A percentile compares a stretch with the other conserved stretches of the same genome.
Conservation (phyloP, 2,329 filamentous ascomycete species). For the Apiospora saccharicola region DNA sequence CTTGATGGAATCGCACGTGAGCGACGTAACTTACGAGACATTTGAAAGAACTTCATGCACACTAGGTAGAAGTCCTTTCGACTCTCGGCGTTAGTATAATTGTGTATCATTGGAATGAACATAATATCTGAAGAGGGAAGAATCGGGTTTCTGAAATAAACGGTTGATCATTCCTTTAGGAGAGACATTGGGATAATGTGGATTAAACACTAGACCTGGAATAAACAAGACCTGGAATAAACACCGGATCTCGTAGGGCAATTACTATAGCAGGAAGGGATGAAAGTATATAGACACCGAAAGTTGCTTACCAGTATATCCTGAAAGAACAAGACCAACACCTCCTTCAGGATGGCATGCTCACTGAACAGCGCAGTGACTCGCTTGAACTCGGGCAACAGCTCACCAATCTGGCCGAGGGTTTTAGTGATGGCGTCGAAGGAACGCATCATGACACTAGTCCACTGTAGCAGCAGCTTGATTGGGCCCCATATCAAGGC, state of each 20-base stretch:
- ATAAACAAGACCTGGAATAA: too few species aligned
- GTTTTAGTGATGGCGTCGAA: constrained; percentile 38
- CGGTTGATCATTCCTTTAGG: too few species aligned
- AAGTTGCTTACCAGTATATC: constrained; percentile 40
- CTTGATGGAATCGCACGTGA: background rate
- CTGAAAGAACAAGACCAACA: constrained; percentile 43
- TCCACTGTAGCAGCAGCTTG: constrained; percentile 36
- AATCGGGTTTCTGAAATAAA: too few species aligned
- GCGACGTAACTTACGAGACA: constrained; percentile 34
- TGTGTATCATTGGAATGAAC: too few species aligned
- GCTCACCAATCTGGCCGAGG: constrained; percentile 35
- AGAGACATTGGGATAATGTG: too few species aligned
- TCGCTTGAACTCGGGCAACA: constrained; percentile 39
- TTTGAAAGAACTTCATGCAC: constrained; percentile 41
- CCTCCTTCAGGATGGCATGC: constrained; percentile 36
- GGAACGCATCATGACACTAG: constrained; percentile 33
- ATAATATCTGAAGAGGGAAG: too few species aligned
- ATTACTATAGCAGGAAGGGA: too few species aligned
- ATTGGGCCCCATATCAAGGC: constrained; percentile 48
- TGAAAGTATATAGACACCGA: too few species aligned
- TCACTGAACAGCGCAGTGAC: constrained; percentile 34
- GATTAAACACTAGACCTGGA: too few species aligned
- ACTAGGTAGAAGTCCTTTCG: constrained; percentile 41
- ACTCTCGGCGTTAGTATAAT: too few species aligned
- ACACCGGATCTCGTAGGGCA: too few species aligned